Base-by-base conservation (phyloP, 176 grass and related monocot species). In the Aegilops longissima region DNA sequence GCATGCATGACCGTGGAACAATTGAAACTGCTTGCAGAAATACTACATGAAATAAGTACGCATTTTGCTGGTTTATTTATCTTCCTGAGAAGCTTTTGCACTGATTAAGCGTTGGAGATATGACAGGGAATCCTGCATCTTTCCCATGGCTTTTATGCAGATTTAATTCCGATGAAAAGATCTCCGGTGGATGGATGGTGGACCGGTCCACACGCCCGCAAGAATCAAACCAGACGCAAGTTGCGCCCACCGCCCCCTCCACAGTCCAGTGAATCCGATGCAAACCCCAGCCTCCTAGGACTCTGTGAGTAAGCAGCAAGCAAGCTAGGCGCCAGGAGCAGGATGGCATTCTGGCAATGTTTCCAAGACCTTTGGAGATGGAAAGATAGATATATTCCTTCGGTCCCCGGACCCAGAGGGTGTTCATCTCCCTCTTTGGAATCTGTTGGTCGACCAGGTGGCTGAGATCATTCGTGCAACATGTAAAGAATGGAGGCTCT, bases 361-460 rank as follows among this genome's bases (percentile, higher is more conserved):
- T 89, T 89, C 88, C 88, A 89, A 82, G 47, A 63, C 75, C 83
- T 69, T 85, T 89, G 88, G 88, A 89, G 88, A 63, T 34, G 80
- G 44, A 85, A 83, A 89, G 88, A 63, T 34, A 85, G 44, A 85
- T 89, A 85, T 85, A 89, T 89, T 85, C 88, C 61, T 81, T 25
- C 35, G 88, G 88, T 80, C 76, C 76, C 42, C 68, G 63, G 33
- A 4, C 1, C 12, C 45, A 3, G 45, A 33, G 25, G 34, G 35
- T 35, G 39, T 65, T 76, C 78, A 36, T 78, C 21, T 51, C 9
- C 9, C 61, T 69, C 83, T 77, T 89, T 27, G 27, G 88, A 86
- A 89, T 89, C 44, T 47, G 44, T 47, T 47, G 11, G 44, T 12
- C 44, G 44, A 47, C 12, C 16, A 14, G 36, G 33, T 76, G 82